Conservation (phyloP, 805 yeast genomes). For the Zygoascus biomembranicola region DNA sequence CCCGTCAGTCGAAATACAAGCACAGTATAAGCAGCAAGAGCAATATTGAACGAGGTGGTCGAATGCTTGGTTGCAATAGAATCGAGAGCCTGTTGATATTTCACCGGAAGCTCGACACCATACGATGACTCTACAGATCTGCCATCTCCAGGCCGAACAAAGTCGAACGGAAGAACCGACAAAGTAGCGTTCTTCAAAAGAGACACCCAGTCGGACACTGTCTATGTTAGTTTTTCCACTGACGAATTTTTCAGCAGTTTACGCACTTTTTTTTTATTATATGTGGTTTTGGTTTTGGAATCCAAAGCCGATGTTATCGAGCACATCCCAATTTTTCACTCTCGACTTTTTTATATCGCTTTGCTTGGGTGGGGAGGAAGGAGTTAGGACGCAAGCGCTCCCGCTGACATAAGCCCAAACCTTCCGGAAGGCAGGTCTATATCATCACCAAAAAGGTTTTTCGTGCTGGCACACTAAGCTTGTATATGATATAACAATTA, state of each 20-base stretch:
- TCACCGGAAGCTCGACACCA: slow-evolving; percentile 25
- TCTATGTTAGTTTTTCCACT: not conserved
- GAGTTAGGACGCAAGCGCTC: too few relatives aligned
- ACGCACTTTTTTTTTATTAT: too few relatives aligned
- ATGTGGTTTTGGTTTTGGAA: too few relatives aligned
- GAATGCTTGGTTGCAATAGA: slow-evolving; percentile 16
- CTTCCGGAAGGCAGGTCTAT: not conserved
- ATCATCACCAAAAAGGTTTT: not conserved
- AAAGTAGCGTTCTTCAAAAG: slow-evolving; percentile 72
- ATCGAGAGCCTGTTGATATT: slow-evolving; percentile 6
- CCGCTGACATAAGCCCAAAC: not conserved
- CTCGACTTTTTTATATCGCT: too few relatives aligned
- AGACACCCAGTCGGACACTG: slow-evolving; percentile 41
- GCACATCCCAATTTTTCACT: too few relatives aligned
- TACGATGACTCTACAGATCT: slow-evolving; percentile 57
- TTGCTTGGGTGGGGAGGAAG: too few relatives aligned
- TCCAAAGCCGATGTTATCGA: too few relatives aligned
- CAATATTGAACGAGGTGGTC: slow-evolving; percentile 39
- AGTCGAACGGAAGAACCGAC: slow-evolving; percentile 84
- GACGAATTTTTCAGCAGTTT: too few relatives aligned
- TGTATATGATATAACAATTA: not conserved
- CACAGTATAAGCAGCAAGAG: slow-evolving; percentile 59
- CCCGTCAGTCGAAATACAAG: slow-evolving; percentile 78
- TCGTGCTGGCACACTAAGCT: not conserved
- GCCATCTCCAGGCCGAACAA: slow-evolving; percentile 63